phyloP scores from a whole-genome alignment of 1,139 yeast genomes.

The Suhomyces kunorum region DNA sequence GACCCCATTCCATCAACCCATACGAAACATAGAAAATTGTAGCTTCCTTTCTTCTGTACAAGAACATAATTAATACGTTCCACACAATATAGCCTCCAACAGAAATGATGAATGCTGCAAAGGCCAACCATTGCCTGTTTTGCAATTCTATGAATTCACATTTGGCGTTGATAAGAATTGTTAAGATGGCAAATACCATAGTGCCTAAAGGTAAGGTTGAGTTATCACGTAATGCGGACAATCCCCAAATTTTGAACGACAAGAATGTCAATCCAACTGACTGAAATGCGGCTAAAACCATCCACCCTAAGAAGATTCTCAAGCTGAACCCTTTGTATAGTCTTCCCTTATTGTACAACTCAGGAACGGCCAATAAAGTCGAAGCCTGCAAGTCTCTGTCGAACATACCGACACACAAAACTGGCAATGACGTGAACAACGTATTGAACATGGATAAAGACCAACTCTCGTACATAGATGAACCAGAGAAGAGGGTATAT shows the following conservation, averaged over 20 bases:
- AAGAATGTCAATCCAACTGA: slow-evolving; percentile 72
- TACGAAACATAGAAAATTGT: slow-evolving; percentile 71
- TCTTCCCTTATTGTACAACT: slow-evolving; percentile 78
- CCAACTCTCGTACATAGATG: slow-evolving; percentile 93
- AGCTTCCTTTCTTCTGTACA: slow-evolving; percentile 59
- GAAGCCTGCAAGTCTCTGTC: slow-evolving; percentile 89
- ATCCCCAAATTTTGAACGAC: slow-evolving; percentile 69
- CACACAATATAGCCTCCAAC: slow-evolving; percentile 87
- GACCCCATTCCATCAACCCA: slow-evolving; percentile 76
- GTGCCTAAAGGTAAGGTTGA: slow-evolving; percentile 82
- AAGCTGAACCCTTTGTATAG: slow-evolving; percentile 74
- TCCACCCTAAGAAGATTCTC: slow-evolving; percentile 72
- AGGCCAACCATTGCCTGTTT: slow-evolving; percentile 70
- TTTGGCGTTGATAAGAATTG: slow-evolving; percentile 72
- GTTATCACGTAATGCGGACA: slow-evolving; percentile 64
- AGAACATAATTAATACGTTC: slow-evolving; percentile 73
- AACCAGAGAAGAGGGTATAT: slow-evolving; percentile 86
- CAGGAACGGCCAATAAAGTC: slow-evolving; percentile 89
- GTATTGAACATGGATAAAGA: slow-evolving; percentile 97
- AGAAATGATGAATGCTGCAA: slow-evolving; percentile 70
- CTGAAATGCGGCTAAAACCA: slow-evolving; percentile 72
- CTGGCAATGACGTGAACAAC: slow-evolving; percentile 89
- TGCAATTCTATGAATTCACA: slow-evolving; percentile 85
- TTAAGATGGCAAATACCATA: slow-evolving; percentile 68
- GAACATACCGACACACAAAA: slow-evolving; percentile 90